A percentile compares a stretch with the other conserved stretches of the same genome.
These are phyloP conservation scores for Linnemannia schmuckeri DNA, from an alignment of 192 early-diverging fungal genomes.

Conservation along the genomic window DNA sequence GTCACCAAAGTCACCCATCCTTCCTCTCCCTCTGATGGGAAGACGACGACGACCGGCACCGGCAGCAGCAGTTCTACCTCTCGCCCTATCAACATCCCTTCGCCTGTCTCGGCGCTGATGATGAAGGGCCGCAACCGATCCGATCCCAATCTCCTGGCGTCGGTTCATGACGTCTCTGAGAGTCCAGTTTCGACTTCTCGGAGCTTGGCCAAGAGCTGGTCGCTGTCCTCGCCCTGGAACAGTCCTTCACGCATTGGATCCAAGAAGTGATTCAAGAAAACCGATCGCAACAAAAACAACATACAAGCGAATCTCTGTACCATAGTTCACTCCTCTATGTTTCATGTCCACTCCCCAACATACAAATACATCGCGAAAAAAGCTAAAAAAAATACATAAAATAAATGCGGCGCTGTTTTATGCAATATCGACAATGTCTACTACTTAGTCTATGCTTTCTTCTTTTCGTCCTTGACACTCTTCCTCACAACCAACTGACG, in stretches of 20 bases:
- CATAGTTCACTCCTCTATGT: not conserved
- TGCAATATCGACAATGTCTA: not conserved
- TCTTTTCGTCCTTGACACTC: conserved; percentile 15
- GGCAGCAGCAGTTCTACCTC: not conserved
- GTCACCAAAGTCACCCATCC: not conserved
- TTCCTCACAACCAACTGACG: conserved; percentile 27
- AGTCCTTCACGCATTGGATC: conserved; percentile 13
- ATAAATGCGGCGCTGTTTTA: no score
- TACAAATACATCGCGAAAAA: not conserved
- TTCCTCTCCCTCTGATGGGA: not conserved
- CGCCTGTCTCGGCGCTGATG: not conserved
- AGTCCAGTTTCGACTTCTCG: not conserved
- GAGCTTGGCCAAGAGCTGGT: conserved; percentile 27
- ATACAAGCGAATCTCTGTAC: not conserved
- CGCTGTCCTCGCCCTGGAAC: conserved; percentile 31
- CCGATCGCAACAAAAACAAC: no score
- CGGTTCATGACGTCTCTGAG: not conserved
- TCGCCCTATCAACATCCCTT: not conserved
- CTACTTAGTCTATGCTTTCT: conserved; percentile 2
- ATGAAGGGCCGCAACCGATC: conserved; percentile 30
- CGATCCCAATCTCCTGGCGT: conserved; percentile 13
- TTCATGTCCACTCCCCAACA: not conserved
- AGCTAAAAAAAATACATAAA: not conserved
- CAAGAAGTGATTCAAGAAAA: not conserved
- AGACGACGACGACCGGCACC: not conserved